A percentile compares a stretch with the other conserved stretches of the same genome.
These are phyloP conservation scores for Beauveria sp. DNA, from an alignment of 2,329 filamentous ascomycete genomes.

Conservation along the genomic window DNA sequence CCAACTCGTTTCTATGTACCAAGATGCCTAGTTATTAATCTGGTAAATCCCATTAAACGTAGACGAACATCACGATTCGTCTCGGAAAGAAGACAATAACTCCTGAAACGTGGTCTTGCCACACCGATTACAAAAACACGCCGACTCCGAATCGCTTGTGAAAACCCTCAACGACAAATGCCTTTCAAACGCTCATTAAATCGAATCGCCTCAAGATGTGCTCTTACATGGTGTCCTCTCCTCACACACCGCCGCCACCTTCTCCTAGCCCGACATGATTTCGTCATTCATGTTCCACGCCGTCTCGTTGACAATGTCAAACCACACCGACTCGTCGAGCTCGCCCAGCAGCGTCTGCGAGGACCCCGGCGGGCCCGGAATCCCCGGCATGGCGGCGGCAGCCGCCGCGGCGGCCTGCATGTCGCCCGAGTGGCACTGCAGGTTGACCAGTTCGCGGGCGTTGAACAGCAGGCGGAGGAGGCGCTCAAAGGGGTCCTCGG, in stretches of 20 bases:
- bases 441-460: constrained; percentile 23
- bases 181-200: neutral
- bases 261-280: constrained; percentile 9
- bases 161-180: neutral
- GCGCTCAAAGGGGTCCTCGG: constrained; percentile 25
- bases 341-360: constrained; percentile 10
- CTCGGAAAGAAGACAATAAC: neutral
- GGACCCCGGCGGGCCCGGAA: constrained; percentile 14
- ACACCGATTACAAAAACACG: neutral
- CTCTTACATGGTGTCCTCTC: no score
- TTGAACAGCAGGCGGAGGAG: constrained; percentile 24
- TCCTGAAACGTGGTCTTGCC: neutral
- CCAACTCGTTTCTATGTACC: neutral
- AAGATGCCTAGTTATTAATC: neutral
- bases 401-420: constrained; percentile 12
- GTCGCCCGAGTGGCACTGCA: constrained; percentile 23
- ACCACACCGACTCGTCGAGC: constrained; percentile 12
- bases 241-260: neutral
- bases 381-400: constrained; percentile 10
- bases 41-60: neutral
- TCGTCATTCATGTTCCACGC: constrained; percentile 12
- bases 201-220: neutral
- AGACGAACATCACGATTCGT: neutral
- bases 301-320: constrained; percentile 12
- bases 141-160: neutral